phyloP scores from a whole-genome alignment of 106 monocot species.

The Allium cepa region DNA sequence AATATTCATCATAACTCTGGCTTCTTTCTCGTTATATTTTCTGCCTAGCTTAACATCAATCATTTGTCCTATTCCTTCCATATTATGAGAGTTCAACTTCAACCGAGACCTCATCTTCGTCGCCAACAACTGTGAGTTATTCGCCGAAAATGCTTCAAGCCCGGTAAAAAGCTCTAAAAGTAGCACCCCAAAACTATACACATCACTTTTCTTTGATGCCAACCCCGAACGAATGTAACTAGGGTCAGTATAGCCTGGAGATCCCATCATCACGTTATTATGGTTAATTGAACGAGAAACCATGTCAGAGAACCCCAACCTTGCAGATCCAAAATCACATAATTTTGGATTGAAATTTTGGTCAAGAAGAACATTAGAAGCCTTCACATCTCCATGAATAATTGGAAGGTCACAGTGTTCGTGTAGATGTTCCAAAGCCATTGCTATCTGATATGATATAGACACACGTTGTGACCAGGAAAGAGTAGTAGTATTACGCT shows the following conservation, averaged over 20 bases:
- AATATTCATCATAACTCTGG: too few species aligned
- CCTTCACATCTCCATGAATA: conserved; percentile 66
- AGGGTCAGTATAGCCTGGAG: conserved; percentile 54
- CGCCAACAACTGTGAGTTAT: neutral
- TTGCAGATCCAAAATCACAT: conserved; percentile 75
- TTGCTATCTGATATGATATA: conserved; percentile 42
- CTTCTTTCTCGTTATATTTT: too few species aligned
- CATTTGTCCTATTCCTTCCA: too few species aligned
- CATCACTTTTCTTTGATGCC: conserved; percentile 58
- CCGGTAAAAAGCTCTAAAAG: conserved; percentile 62
- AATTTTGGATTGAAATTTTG: conserved; percentile 27
- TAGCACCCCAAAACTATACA: conserved; percentile 76
- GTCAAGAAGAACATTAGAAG: conserved; percentile 72
- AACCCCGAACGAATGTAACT: conserved; percentile 41
- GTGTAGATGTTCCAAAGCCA: conserved; percentile 56
- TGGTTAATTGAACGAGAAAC: conserved; percentile 9
- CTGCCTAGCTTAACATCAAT: too few species aligned
- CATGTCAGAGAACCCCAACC: conserved; percentile 50
- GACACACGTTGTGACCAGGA: conserved; percentile 46
- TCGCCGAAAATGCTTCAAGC: conserved; percentile 4
- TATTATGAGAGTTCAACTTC: too few species aligned
- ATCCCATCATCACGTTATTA: conserved; percentile 19
- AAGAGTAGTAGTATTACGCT: neutral
- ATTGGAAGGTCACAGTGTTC: conserved; percentile 46
- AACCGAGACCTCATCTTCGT: too few species aligned